A percentile compares a stretch with the other conserved stretches of the same genome.
Evolutionary conservation across 2,329 filamentous ascomycete species (phyloP).

Genomic region (Fusarium dimerum): DNA sequence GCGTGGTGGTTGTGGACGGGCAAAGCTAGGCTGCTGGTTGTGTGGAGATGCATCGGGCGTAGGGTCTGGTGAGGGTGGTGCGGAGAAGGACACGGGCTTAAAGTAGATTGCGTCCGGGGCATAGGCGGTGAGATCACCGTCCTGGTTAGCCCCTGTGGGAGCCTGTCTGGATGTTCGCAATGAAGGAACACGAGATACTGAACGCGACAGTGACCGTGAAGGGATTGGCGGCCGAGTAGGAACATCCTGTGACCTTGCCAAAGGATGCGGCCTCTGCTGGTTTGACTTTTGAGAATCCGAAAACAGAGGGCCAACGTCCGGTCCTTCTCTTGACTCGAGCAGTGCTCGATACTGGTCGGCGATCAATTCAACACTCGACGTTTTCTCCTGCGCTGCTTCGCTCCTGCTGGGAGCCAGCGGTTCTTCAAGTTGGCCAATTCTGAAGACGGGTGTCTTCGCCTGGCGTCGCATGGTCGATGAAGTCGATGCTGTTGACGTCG

Average conservation of each 20-base stretch:
- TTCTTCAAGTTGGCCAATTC: constrained; percentile 51
- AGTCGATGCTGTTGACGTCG: constrained; percentile 37
- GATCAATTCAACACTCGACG: constrained; percentile 48
- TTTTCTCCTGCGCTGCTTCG: constrained; percentile 32
- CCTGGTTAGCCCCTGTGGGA: constrained; percentile 42
- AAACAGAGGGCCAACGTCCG: constrained; percentile 37
- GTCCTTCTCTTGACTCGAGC: constrained; percentile 39
- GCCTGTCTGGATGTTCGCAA: constrained; percentile 12
- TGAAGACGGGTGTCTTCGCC: constrained; percentile 53
- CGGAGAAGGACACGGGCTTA: constrained; percentile 45
- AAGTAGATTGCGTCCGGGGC: constrained; percentile 51
- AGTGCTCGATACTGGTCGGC: constrained; percentile 53
- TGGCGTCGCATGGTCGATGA: constrained; percentile 42
- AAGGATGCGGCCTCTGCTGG: constrained; percentile 12
- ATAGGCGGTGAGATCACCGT: constrained; percentile 47
- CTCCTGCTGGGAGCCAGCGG: constrained; percentile 23
- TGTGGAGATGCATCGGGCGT: constrained; percentile 14
- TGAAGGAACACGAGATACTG: constrained; percentile 26
- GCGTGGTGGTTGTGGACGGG: constrained; percentile 14
- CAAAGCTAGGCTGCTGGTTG: constrained; percentile 11
- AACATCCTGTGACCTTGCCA: constrained; percentile 16
- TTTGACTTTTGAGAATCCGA: constrained; percentile 10
- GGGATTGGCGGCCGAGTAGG: constrained; percentile 10
- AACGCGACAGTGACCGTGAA: constrained; percentile 16
- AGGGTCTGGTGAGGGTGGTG: constrained; percentile 34